phyloP scores from a whole-genome alignment of 345 rosid genomes.

The Dipteronia dyeriana region DNA sequence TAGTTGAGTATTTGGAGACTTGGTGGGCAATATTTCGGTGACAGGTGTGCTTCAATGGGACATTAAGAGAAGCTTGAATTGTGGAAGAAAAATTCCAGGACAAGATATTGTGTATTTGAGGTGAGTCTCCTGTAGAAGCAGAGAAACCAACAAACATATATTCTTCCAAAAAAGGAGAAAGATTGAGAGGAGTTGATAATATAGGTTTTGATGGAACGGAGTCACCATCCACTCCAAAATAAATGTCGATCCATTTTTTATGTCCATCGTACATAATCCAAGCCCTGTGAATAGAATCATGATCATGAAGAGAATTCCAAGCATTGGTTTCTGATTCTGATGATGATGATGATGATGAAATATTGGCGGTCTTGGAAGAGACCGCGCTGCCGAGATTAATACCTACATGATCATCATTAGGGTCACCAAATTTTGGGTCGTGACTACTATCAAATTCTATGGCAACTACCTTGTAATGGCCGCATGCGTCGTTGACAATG shows the following conservation, averaged over 20 bases:
- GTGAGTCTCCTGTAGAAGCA: constrained; percentile 20
- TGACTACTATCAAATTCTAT: constrained; percentile 20
- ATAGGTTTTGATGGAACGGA: constrained; percentile 15
- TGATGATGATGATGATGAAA: neutral
- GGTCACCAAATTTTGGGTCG: constrained; percentile 21
- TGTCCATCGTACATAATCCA: constrained; percentile 25
- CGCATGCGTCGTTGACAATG: constrained; percentile 23
- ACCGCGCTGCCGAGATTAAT: constrained; percentile 22
- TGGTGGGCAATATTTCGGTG: constrained; percentile 14
- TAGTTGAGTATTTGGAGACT: constrained; percentile 16
- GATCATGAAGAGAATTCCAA: constrained; percentile 16
- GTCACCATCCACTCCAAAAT: constrained; percentile 10
- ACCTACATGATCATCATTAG: constrained; percentile 19
- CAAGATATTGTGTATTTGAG: constrained; percentile 17
- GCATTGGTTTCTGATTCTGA: neutral
- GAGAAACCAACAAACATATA: constrained; percentile 36
- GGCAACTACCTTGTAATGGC: constrained; percentile 16
- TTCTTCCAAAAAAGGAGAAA: constrained; percentile 18
- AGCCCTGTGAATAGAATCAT: constrained; percentile 20
- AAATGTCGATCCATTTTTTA: constrained; percentile 25
- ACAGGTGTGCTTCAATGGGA: constrained; percentile 14
- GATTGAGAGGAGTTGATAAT: constrained; percentile 15
- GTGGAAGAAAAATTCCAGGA: constrained; percentile 30
- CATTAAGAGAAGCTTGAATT: constrained; percentile 19
- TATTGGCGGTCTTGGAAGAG: constrained; percentile 17